Evolutionary conservation across 1,139 yeast species (phyloP), one percentile per base, ranked within the genome.

Genomic region (Nakaseomyces uthaithaninus): DNA sequence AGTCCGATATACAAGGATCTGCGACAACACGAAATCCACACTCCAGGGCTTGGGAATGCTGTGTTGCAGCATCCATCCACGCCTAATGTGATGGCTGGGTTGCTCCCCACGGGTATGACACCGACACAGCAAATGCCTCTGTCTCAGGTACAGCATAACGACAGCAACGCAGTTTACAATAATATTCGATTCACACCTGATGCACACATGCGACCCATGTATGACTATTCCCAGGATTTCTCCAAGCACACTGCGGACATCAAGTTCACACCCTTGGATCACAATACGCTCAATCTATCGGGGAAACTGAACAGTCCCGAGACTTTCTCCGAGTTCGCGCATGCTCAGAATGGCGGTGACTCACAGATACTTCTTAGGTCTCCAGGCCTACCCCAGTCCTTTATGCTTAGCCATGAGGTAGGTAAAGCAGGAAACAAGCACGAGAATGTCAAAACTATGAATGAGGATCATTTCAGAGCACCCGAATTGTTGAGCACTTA

Each of bases 401-500:
- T n/a, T 28, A 17, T 28, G 11, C 9, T 28, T n/a, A n/a, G n/a
- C n/a, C n/a, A n/a, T n/a, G n/a, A n/a, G n/a, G n/a, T n/a, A n/a
- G n/a, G n/a, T n/a, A n/a, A n/a, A n/a, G n/a, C 33, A 28, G 22
- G 33, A 28, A 8, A 28, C 18, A 28, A 17, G 33, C 16, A 28
- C 11, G 33, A 9, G n/a, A 10, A 4, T 28, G 22, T 17, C 12
- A 28, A 28, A 11, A 17, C 18, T n/a, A 22, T 23, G 2, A 16
- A 16, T 12, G 41, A 37, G n/a, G 37, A 34, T 7, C 37, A 31
- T 17, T 31, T 33, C 17, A 33, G 42, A 8, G 45, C 38, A 23
- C 43, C 46, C 8, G 51, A 50, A 12, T 44, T 59, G 26, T 42
- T 59, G 39, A 59, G 62, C 37, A 47, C 54, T 10, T 46, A 51